Evolutionary conservation across 192 early-diverging fungal genomes (phyloP).

Genomic region (Coemansia sp.): DNA sequence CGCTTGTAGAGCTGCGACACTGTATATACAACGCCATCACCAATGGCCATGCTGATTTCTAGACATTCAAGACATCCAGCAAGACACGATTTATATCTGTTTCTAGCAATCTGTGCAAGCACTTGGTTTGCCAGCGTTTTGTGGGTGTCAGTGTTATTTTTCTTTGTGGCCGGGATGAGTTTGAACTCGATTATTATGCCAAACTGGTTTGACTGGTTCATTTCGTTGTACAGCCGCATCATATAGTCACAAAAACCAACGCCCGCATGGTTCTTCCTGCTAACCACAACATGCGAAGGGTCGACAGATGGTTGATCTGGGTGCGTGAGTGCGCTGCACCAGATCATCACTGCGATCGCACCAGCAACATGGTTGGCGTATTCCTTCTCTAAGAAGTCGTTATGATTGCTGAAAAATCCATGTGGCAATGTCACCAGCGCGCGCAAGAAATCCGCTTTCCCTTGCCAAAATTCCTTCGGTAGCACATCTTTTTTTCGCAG

Average conservation of each 20-base stretch:
- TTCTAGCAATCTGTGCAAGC: constrained; percentile 3
- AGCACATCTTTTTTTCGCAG: constrained; percentile 21
- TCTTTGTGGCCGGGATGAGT: background rate
- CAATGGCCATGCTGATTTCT: constrained; percentile 18
- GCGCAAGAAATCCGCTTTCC: constrained; percentile 22
- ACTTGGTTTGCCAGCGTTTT: constrained; percentile 5
- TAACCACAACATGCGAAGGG: constrained; percentile 17
- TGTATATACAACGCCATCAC: constrained; percentile 12
- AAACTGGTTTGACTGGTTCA: constrained; percentile 16
- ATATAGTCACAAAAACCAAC: constrained; percentile 24
- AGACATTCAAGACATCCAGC: constrained; percentile 15
- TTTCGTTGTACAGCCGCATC: constrained; percentile 20
- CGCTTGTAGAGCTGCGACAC: constrained; percentile 10
- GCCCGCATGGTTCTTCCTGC: constrained; percentile 13
- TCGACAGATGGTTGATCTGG: constrained; percentile 23
- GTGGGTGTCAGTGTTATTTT: background rate
- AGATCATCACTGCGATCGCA: constrained; percentile 29
- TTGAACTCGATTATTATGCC: constrained; percentile 18
- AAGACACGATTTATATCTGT: constrained; percentile 11
- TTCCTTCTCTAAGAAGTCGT: constrained; percentile 28
- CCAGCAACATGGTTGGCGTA: constrained; percentile 47
- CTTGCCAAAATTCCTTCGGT: constrained; percentile 22
- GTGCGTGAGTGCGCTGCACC: constrained; percentile 35
- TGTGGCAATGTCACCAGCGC: constrained; percentile 26
- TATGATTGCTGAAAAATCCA: constrained; percentile 43